Percentiles rank a stretch among this genome's conserved stretches.
phyloP scores from a whole-genome alignment of 1,284 basidiomycete species.

The Vanrija humicola region DNA sequence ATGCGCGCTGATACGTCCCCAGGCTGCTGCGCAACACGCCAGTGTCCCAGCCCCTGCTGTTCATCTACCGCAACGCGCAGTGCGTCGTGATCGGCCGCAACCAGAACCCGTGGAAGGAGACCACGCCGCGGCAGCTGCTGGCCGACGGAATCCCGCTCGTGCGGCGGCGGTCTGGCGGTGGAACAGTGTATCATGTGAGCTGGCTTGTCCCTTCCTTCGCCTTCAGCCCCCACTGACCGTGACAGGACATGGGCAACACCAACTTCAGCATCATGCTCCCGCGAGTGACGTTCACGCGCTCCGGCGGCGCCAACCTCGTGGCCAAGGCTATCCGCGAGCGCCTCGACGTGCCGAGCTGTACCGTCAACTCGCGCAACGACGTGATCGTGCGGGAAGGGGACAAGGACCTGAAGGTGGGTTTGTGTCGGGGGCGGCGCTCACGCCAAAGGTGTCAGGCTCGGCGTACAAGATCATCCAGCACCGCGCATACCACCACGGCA shows the following conservation, averaged over 20 bases:
- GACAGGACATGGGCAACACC: constrained; percentile 90
- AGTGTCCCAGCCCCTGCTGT: constrained; percentile 64
- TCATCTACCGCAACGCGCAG: constrained; percentile 83
- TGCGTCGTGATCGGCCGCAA: constrained; percentile 95
- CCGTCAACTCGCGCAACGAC: constrained; percentile 87
- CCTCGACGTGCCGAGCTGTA: constrained; percentile 63
- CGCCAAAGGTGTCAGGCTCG: constrained; percentile 81
- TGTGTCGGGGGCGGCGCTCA: constrained; percentile 2
- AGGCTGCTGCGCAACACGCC: constrained; percentile 81
- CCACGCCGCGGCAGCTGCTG: constrained; percentile 63
- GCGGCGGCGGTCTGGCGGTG: constrained; percentile 87
- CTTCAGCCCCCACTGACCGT: background rate
- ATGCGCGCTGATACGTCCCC: background rate
- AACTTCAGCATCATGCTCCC: constrained; percentile 95
- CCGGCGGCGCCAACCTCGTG: constrained; percentile 72
- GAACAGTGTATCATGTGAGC: constrained; percentile 92
- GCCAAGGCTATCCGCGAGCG: constrained; percentile 68
- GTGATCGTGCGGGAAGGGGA: constrained; percentile 60
- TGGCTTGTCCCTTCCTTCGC: background rate
- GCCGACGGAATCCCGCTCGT: constrained; percentile 69
- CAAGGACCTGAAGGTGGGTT: constrained; percentile 74
- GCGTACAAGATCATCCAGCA: constrained; percentile 93
- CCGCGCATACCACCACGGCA: constrained; percentile 95
- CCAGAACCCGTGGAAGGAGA: constrained; percentile 96
- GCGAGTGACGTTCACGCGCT: constrained; percentile 72